Percentiles rank a stretch among this genome's conserved stretches.
phyloP scores from a whole-genome alignment of 2,329 filamentous ascomycete genomes.

The Coleophoma eucalyptorum region DNA sequence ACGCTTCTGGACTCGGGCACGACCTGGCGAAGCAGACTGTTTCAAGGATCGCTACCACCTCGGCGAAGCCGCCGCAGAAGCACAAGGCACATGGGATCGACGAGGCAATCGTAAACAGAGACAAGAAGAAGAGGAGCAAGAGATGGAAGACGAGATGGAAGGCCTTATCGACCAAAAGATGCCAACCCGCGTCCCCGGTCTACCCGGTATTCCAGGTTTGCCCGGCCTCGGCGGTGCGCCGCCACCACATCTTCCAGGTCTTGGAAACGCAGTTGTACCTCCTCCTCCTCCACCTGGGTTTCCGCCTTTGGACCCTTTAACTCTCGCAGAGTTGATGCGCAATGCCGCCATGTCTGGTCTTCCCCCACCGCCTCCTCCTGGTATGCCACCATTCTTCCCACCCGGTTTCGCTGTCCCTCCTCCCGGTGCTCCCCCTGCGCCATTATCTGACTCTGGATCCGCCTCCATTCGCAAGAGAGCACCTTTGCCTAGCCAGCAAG shows the following conservation, averaged over 20 bases:
- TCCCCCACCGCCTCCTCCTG: constrained; percentile 45
- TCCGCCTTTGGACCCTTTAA: constrained; percentile 43
- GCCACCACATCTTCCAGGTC: constrained; percentile 46
- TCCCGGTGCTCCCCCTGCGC: neutral
- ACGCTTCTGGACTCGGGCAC: constrained; percentile 89
- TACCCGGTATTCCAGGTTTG: constrained; percentile 49
- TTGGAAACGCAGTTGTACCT: constrained; percentile 35
- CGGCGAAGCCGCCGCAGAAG: constrained; percentile 87
- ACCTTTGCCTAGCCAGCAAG: constrained; percentile 78
- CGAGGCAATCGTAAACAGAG: constrained; percentile 73
- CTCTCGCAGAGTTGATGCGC: constrained; percentile 61
- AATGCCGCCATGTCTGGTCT: constrained; percentile 36
- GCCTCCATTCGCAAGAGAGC: constrained; percentile 53
- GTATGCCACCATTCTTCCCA: constrained; percentile 23
- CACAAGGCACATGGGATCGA: constrained; percentile 89
- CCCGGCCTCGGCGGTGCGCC: constrained; percentile 19
- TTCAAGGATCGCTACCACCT: constrained; percentile 94
- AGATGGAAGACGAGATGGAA: constrained; percentile 89
- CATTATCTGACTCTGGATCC: constrained; percentile 28
- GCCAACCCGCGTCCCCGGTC: constrained; percentile 55
- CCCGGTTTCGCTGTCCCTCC: constrained; percentile 17
- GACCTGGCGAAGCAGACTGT: constrained; percentile 82
- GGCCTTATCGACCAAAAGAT: constrained; percentile 89
- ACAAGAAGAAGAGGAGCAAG: constrained; percentile 90
- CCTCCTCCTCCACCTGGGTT: constrained; percentile 45